These are phyloP conservation scores for Rhodomyrtus tomentosa DNA, from an alignment of 345 rosid species.

Conservation along the genomic window DNA sequence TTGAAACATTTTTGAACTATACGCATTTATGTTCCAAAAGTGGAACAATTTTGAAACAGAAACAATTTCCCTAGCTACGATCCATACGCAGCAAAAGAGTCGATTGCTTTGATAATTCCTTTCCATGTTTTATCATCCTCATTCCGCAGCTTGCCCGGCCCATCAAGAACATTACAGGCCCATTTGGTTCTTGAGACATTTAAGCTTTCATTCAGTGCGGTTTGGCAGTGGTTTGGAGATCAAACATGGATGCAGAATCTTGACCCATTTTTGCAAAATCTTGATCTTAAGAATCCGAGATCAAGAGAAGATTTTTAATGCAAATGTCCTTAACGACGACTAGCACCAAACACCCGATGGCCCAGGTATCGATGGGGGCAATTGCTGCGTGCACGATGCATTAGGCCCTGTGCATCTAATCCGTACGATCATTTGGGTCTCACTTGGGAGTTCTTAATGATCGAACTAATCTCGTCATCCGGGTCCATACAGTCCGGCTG, in stretches of 20 bases:
- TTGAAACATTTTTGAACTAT: too few species aligned
- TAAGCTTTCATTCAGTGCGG: background rate
- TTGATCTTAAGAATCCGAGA: background rate
- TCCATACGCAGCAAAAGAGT: too few species aligned
- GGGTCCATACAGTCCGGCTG: background rate
- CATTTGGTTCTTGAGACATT: background rate
- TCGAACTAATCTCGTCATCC: background rate
- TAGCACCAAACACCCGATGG: background rate
- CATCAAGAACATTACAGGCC: background rate
- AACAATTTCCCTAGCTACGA: too few species aligned
- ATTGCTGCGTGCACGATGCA: background rate
- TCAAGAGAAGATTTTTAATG: background rate
- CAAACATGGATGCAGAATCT: background rate
- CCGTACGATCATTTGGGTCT: background rate
- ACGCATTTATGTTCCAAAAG: too few species aligned
- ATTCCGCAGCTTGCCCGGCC: background rate
- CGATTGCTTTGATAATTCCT: too few species aligned
- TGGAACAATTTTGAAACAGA: too few species aligned
- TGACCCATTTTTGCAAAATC: background rate
- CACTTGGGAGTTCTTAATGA: background rate
- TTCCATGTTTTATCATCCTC: too few species aligned
- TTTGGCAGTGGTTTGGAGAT: background rate
- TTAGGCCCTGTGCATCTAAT: background rate
- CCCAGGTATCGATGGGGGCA: background rate
- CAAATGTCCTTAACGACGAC: background rate